Base-by-base conservation (phyloP, 75 land plant species). In the Selaginella moellendorffii region DNA sequence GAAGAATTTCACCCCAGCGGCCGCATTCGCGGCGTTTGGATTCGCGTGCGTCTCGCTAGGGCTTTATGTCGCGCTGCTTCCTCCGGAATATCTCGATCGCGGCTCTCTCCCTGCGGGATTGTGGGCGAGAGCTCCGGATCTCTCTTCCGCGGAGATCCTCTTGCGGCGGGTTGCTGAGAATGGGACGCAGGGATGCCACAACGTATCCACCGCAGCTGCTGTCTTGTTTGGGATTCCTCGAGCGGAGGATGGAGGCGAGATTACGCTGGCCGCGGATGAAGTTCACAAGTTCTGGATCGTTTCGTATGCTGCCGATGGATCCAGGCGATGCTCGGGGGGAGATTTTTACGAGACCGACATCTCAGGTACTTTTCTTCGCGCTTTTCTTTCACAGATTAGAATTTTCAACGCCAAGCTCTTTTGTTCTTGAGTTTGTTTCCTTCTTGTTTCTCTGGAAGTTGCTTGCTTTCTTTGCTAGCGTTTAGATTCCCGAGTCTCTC, bases 241-340 rank as follows among this genome's bases (percentile, higher is more conserved):
- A 19, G 68, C 51, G 21, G 52, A 1, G 28, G 30, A 59, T 14
- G 52, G 9, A 46, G 28, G 10, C 18, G 24, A 65, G 17, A 28
- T 71, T 9, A 64, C 42, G 5, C 51, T 83, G 0, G 22, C 68
- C 0, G 65, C 87, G 0, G 83, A 77, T 0, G 78, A 71, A 0
- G 65, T 82, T n/a, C 80, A 85, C 68, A 66, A 69, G 31, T 72
- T 92, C 46, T 27, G 27, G 22, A 66, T 92, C 36, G 67, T 68
- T 0, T 82, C 95, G 2, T 31, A 76, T 24, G 86, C 72, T 21
- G 54, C 46, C 14, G 27, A 65, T 2, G 83, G 83, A 0, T 30
- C 25, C 1, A 74, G 69, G 17, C 74, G 82, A 1, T 92, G 97
- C 66, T 64, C 72, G 0, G 97, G 97, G 9, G 97, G 97, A 0